Base-by-base conservation (phyloP, 805 yeast species). In the Saccharomycopsis guyanensis region DNA sequence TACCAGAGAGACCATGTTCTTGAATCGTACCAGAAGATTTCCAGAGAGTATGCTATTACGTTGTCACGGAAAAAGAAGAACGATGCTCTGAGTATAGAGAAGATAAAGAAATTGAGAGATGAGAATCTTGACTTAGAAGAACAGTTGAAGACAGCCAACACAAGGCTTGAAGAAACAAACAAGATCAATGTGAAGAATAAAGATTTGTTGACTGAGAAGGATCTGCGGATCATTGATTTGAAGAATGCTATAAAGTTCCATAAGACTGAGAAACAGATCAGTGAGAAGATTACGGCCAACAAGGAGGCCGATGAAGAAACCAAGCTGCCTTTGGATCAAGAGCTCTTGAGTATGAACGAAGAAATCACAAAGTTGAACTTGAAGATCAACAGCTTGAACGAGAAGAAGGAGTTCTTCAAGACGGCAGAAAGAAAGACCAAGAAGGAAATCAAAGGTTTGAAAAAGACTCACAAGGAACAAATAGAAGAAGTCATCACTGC, bases 51-150 rank as follows among this genome's bases (percentile, higher is more conserved):
- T 24, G 15, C 40, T 3, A 16, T 48, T n/a, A 46, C 43, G 7
- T 16, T 40, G 16, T 34, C 38, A 12, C 19, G 52, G 19, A 45
- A 40, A 29, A 43, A 33, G 32, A 43, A 22, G 4, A 42, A 43
- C 35, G 53, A 43, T 20, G 38, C 42, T 15, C 13, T 19, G 29
- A 44, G 42, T 32, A 25, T 37, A 38, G 36, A 20, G 18, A 45
- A 52, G 23, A 35, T 43, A 15, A 42, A 38, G 20, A 24, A 22
- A 2, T 41, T 53, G 35, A 52, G 41, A 43, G 42, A 32, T 47
- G 47, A 58, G 47, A 34, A 25, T 51, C 16, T 59, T 54, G 15
- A 31, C 4, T 33, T 47, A 25, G 33, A 43, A 22, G 27, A 15
- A 13, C 31, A 32, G 12, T 18, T 33, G 7, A 24, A 19, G 8